Evolutionary conservation across 768 basidiomycete genomes (phyloP).

Genomic region (Boletellus ananiceps): DNA sequence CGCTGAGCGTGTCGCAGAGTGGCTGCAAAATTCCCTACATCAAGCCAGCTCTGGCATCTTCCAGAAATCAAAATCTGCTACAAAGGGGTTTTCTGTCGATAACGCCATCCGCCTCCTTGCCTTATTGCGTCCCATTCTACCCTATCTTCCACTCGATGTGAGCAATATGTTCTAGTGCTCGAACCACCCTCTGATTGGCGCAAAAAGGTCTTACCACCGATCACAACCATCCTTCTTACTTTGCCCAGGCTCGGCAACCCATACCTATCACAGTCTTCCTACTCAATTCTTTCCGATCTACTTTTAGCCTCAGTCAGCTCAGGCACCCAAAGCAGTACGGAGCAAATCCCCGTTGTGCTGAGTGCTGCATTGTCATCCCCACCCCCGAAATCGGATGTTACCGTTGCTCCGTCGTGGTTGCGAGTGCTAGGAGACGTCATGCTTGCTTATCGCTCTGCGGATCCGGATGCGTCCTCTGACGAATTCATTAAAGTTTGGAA

Average conservation of each 20-base stretch:
- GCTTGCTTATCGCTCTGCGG: conserved; percentile 53
- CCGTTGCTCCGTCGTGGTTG: conserved; percentile 74
- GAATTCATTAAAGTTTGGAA: conserved; percentile 70
- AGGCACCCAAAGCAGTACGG: conserved; percentile 43
- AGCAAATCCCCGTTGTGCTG: conserved; percentile 59
- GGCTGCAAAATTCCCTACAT: conserved; percentile 61
- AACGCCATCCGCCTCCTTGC: conserved; percentile 75
- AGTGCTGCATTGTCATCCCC: conserved; percentile 63
- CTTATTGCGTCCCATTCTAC: conserved; percentile 59
- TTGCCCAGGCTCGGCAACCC: conserved; percentile 86
- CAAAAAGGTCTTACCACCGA: conserved; percentile 62
- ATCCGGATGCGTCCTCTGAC: conserved; percentile 45
- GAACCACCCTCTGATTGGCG: conserved; percentile 11
- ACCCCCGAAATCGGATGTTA: conserved; percentile 64
- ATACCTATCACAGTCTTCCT: conserved; percentile 85
- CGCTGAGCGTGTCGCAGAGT: conserved; percentile 83
- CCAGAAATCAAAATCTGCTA: conserved; percentile 51
- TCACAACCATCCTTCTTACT: conserved; percentile 68
- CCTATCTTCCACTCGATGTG: conserved; percentile 64
- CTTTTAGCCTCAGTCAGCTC: conserved; percentile 54
- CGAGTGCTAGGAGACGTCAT: conserved; percentile 69
- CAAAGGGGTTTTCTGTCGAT: conserved; percentile 59
- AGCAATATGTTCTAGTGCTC: conserved; percentile 29
- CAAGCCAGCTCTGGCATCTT: conserved; percentile 63
- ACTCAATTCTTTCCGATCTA: conserved; percentile 80